phyloP scores from a whole-genome alignment of 1,139 yeast genomes.

The Candida sp. region DNA sequence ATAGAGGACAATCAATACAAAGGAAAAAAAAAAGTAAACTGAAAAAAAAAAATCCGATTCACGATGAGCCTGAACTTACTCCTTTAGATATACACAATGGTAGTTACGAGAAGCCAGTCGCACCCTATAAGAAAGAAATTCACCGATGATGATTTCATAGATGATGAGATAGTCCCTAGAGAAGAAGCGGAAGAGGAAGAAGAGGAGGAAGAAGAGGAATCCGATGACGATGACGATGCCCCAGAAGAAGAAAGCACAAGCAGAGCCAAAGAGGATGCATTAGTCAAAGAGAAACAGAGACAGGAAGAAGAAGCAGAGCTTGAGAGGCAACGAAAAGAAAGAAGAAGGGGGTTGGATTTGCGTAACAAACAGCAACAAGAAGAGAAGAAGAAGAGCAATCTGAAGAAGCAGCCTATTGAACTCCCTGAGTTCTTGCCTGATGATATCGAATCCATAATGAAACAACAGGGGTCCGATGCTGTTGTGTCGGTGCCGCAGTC shows the following conservation, averaged over 20 bases:
- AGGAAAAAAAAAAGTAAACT: not conserved
- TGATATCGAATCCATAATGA: slow-evolving; percentile 41
- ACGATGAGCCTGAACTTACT: not conserved
- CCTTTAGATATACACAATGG: slow-evolving; percentile 20
- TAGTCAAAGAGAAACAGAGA: slow-evolving; percentile 38
- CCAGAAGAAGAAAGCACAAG: slow-evolving; percentile 50
- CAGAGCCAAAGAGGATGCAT: slow-evolving; percentile 30
- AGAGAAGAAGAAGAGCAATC: slow-evolving; percentile 18
- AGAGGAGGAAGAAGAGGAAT: slow-evolving; percentile 15
- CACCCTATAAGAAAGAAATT: slow-evolving; percentile 26
- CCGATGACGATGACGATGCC: slow-evolving; percentile 44
- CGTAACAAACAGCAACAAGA: slow-evolving; percentile 54
- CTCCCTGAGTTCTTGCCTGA: slow-evolving; percentile 57
- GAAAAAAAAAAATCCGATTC: slow-evolving; percentile 3
- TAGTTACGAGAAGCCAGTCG: slow-evolving; percentile 26
- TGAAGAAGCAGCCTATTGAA: slow-evolving; percentile 20
- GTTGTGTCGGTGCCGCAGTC: slow-evolving; percentile 8
- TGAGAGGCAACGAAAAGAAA: slow-evolving; percentile 45
- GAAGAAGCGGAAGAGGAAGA: slow-evolving; percentile 16
- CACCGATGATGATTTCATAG: slow-evolving; percentile 24
- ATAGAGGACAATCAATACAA: not conserved
- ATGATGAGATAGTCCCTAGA: slow-evolving; percentile 5
- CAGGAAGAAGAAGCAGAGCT: slow-evolving; percentile 34
- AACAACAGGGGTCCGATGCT: slow-evolving; percentile 13
- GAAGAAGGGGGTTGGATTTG: slow-evolving; percentile 53